Evolutionary conservation across 2,329 filamentous ascomycete species (phyloP).

Genomic region (Phyllosticta citrichinensis): DNA sequence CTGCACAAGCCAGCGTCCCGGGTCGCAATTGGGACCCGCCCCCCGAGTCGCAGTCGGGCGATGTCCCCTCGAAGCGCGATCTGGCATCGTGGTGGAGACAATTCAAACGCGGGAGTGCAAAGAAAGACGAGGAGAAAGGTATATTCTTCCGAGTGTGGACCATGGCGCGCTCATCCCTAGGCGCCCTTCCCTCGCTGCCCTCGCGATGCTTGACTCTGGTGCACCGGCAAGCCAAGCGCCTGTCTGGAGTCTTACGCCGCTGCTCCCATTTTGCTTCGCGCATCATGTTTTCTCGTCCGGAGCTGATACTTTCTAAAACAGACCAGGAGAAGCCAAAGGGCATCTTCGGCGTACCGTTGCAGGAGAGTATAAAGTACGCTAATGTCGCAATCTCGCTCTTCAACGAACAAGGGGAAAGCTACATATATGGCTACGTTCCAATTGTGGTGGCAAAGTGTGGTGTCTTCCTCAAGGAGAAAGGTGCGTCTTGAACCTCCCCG

Average conservation of each 20-base stretch:
- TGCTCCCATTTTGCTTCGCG: slow-evolving; percentile 6
- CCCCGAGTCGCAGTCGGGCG: slow-evolving; percentile 44
- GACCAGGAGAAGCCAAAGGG: slow-evolving; percentile 45
- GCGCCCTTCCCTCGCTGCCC: not conserved
- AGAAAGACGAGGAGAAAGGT: slow-evolving; percentile 56
- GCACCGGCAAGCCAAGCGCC: not conserved
- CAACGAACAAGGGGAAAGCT: slow-evolving; percentile 85
- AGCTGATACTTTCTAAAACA: slow-evolving; percentile 13
- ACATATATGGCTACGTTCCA: slow-evolving; percentile 96
- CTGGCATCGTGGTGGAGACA: slow-evolving; percentile 95
- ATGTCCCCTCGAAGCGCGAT: slow-evolving; percentile 76
- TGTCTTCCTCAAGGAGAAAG: slow-evolving; percentile 95
- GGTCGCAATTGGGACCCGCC: slow-evolving; percentile 35
- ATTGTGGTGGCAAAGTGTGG: slow-evolving; percentile 98
- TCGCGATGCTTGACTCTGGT: not conserved
- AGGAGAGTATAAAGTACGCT: slow-evolving; percentile 91
- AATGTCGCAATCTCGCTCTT: slow-evolving; percentile 96
- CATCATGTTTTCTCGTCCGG: slow-evolving; percentile 2
- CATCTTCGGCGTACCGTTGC: slow-evolving; percentile 90
- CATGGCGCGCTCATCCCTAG: not conserved
- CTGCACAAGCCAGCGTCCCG: slow-evolving; percentile 25
- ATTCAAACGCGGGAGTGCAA: slow-evolving; percentile 59
- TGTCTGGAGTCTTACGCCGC: not conserved
- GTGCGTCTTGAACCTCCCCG: slow-evolving; percentile 40
- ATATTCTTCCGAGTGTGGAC: slow-evolving; percentile 7